phyloP scores from a whole-genome alignment of 108 stramenopile genomes.

The Pseudonitzschia multistriata region DNA sequence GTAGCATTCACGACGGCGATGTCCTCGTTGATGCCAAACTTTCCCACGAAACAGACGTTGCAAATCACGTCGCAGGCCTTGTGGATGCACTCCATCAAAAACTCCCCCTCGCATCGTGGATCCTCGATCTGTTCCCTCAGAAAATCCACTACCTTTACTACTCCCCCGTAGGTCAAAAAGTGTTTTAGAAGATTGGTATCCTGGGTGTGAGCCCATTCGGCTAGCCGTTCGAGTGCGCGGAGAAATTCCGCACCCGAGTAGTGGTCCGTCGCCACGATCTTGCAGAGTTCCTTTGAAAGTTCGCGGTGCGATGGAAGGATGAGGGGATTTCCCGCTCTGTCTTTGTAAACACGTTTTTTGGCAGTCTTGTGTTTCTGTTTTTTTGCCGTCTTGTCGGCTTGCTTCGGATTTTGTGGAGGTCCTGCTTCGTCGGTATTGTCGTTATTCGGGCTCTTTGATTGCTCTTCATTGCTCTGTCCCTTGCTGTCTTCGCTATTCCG shows the following conservation, averaged over 20 bases:
- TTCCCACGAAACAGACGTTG: slow-evolving; percentile 3
- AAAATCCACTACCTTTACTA: neutral
- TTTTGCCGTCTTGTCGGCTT: neutral
- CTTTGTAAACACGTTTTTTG: neutral
- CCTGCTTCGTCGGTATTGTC: neutral
- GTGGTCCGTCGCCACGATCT: neutral
- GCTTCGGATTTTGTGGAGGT: neutral
- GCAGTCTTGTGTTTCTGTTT: neutral
- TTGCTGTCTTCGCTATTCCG: neutral
- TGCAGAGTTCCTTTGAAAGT: slow-evolving; percentile 10
- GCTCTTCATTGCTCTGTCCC: neutral
- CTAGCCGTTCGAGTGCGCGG: slow-evolving; percentile 1
- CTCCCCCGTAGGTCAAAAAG: slow-evolving; percentile 8
- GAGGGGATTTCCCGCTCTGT: neutral
- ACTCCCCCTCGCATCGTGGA: neutral
- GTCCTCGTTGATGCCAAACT: neutral
- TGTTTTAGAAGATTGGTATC: neutral
- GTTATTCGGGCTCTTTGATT: neutral
- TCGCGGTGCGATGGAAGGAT: neutral
- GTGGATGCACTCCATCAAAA: slow-evolving; percentile 1
- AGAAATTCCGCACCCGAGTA: neutral
- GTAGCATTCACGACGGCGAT: slow-evolving; percentile 4
- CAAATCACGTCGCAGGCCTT: slow-evolving; percentile 4
- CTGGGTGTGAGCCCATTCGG: slow-evolving; percentile 9
- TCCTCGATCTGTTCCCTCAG: neutral